These are phyloP conservation scores for Fremontodendron californicum DNA, from an alignment of 345 rosid genomes.

Conservation along the genomic window DNA sequence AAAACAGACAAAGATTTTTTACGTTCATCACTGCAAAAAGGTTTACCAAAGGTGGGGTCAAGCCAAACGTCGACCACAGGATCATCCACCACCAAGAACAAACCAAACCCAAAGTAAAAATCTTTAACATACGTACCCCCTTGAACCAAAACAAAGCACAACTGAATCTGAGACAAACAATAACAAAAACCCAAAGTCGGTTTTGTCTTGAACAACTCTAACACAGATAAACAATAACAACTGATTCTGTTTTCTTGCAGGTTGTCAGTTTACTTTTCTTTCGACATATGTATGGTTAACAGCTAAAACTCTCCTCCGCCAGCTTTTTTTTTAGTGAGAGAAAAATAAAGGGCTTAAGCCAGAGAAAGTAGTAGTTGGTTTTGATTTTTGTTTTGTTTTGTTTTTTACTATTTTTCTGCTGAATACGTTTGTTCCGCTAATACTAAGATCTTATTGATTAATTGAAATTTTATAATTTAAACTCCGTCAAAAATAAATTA, in stretches of 20 bases:
- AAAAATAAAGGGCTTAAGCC: not conserved
- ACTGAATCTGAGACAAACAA: not conserved
- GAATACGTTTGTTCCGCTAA: not conserved
- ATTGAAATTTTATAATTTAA: no score
- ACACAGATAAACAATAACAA: not conserved
- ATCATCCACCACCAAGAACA: not conserved
- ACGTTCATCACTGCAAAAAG: not conserved
- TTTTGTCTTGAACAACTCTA: slow-evolving; percentile 4
- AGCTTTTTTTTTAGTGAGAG: not conserved
- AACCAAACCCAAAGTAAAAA: not conserved
- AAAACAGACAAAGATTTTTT: slow-evolving; percentile 1
- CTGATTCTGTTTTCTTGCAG: not conserved
- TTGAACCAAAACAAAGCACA: not conserved
- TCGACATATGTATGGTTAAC: not conserved
- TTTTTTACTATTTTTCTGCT: not conserved
- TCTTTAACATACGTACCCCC: not conserved
- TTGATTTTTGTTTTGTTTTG: not conserved
- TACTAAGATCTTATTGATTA: no score
- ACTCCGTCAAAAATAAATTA: no score
- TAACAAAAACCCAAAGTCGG: not conserved
- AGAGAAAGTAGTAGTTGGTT: not conserved
- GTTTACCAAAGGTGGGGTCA: slow-evolving; percentile 20
- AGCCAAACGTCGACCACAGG: slow-evolving; percentile 12
- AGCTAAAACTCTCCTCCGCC: not conserved
- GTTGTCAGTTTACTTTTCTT: not conserved